Conservation (phyloP, 768 basidiomycete genomes). For the Naganishia vishniacii region DNA sequence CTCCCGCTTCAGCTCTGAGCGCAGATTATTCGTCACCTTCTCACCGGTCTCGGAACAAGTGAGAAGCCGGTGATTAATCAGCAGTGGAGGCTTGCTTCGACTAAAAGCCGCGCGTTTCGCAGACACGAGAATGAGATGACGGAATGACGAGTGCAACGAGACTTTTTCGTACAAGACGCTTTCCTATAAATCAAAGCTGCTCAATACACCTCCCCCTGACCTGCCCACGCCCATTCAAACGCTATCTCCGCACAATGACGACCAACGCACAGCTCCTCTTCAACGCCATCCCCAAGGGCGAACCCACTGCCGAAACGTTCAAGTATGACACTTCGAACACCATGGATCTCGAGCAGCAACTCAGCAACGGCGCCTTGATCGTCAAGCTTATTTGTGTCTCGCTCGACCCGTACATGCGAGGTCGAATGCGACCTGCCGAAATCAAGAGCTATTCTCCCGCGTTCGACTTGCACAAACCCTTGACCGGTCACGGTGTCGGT, state of each 20-base stretch:
- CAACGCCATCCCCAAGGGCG: conserved; percentile 31
- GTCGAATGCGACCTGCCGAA: conserved; percentile 49
- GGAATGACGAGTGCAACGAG: too few relatives aligned
- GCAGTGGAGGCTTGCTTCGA: too few relatives aligned
- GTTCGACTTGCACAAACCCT: conserved; percentile 44
- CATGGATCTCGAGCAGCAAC: conserved; percentile 55
- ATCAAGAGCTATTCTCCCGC: conserved; percentile 35
- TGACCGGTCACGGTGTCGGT: conserved; percentile 42
- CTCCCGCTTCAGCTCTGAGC: too few relatives aligned
- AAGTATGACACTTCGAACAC: conserved; percentile 52
- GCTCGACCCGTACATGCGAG: conserved; percentile 53
- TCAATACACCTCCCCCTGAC: too few relatives aligned
- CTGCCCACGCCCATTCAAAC: too few relatives aligned
- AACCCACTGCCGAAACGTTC: conserved; percentile 51
- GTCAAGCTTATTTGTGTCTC: conserved; percentile 55
- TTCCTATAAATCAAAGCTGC: too few relatives aligned
- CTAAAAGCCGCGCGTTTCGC: too few relatives aligned
- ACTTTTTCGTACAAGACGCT: too few relatives aligned
- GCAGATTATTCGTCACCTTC: too few relatives aligned
- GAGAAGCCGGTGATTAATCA: too few relatives aligned
- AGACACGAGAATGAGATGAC: too few relatives aligned
- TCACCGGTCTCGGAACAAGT: too few relatives aligned
- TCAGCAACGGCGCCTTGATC: conserved; percentile 54
- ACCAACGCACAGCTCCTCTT: conserved; percentile 33
- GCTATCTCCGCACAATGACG: conserved; percentile 10